Conservation (phyloP, 495 filamentous ascomycete species). For the Penicillium subrubescens region DNA sequence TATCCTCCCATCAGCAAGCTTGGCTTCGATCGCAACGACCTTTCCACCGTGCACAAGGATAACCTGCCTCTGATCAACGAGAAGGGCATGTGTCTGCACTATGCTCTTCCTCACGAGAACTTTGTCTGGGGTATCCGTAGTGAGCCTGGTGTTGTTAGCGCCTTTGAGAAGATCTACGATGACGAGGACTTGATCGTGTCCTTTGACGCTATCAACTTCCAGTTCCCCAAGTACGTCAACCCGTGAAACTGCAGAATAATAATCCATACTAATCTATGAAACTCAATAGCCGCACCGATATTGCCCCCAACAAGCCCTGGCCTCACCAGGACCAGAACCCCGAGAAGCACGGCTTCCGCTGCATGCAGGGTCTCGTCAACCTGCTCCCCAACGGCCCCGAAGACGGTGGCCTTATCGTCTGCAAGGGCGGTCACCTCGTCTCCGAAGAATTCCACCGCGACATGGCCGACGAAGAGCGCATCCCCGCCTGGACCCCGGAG, state of each 20-base stretch:
- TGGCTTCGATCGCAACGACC: constrained; percentile 42
- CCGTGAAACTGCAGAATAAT: neutral
- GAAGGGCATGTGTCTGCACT: constrained; percentile 45
- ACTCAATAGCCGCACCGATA: constrained; percentile 29
- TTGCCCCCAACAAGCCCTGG: constrained; percentile 45
- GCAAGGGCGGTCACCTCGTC: constrained; percentile 35
- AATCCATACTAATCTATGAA: neutral
- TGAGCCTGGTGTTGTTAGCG: constrained; percentile 43
- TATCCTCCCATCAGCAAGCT: constrained; percentile 28
- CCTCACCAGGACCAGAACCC: constrained; percentile 52
- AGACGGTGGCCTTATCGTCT: constrained; percentile 47
- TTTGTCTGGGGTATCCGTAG: constrained; percentile 45
- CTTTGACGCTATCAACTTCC: constrained; percentile 48
- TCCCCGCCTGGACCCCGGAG: constrained; percentile 40
- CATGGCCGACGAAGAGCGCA: constrained; percentile 36
- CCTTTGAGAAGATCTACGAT: constrained; percentile 45
- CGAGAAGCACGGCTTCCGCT: constrained; percentile 43
- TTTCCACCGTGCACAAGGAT: constrained; percentile 34
- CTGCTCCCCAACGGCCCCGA: constrained; percentile 43
- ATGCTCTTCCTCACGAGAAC: constrained; percentile 44
- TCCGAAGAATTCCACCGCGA: constrained; percentile 39
- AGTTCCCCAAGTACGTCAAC: constrained; percentile 34
- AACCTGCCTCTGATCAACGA: constrained; percentile 45
- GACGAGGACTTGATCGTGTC: constrained; percentile 48
- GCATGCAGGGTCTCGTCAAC: constrained; percentile 52